Percentiles rank a stretch among this genome's conserved stretches.
Evolutionary conservation across 495 filamentous ascomycete genomes (phyloP).

Genomic region (Pyronema domesticum): DNA sequence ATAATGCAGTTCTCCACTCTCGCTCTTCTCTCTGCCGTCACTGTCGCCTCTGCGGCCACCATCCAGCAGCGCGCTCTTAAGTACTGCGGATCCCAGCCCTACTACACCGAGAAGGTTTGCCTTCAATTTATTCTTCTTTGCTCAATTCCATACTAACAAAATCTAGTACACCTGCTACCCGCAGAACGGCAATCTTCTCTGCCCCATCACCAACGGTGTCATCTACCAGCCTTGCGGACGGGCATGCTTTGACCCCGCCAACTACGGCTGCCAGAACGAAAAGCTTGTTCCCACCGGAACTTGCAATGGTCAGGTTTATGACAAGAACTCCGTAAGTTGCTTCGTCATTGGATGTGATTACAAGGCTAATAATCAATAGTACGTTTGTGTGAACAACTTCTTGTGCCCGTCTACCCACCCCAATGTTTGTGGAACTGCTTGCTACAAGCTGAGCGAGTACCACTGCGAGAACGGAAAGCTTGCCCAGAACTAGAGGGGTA

Average conservation of each 20-base stretch:
- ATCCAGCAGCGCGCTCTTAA: constrained; percentile 2
- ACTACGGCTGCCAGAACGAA: constrained; percentile 14
- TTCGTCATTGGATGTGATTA: background rate
- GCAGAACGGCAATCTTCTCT: constrained; percentile 8
- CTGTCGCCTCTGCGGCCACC: constrained; percentile 6
- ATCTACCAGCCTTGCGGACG: constrained; percentile 15
- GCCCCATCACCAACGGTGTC: constrained; percentile 16
- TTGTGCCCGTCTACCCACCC: constrained; percentile 15
- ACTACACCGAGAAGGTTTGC: constrained; percentile 4
- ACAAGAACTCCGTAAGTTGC: constrained; percentile 17
- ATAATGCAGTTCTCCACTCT: too few relatives aligned
- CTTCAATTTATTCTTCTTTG: background rate
- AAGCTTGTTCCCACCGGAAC: constrained; percentile 11
- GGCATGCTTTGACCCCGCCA: constrained; percentile 19
- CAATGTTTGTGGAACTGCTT: constrained; percentile 15
- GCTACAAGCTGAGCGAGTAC: constrained; percentile 17
- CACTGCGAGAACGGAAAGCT: constrained; percentile 11
- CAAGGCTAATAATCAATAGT: constrained; percentile 7
- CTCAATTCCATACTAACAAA: background rate
- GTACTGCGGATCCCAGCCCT: constrained; percentile 12
- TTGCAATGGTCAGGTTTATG: constrained; percentile 15
- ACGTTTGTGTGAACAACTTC: constrained; percentile 17
- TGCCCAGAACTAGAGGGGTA: constrained; percentile 7
- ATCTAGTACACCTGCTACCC: constrained; percentile 21
- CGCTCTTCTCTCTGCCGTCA: background rate